These are phyloP conservation scores for Allium sativum DNA, from an alignment of 106 monocot species.

Conservation along the genomic window DNA sequence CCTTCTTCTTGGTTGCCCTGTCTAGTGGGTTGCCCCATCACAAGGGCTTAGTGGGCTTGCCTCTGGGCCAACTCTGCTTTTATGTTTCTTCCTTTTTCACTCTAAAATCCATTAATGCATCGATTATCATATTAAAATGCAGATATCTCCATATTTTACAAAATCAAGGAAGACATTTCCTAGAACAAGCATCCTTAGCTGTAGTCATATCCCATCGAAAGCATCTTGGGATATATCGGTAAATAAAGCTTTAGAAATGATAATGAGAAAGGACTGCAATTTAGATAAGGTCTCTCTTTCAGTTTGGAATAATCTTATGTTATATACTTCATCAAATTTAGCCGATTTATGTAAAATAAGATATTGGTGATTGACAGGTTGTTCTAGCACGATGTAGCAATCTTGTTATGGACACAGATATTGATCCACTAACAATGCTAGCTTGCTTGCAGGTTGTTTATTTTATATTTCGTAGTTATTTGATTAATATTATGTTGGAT, in stretches of 20 bases:
- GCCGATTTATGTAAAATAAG: too few relatives aligned
- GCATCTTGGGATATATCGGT: constrained; percentile 59
- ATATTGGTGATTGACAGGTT: constrained; percentile 28
- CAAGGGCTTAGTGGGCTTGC: too few relatives aligned
- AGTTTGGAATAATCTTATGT: not conserved
- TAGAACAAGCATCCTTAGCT: constrained; percentile 32
- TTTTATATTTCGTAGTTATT: constrained; percentile 2
- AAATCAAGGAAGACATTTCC: constrained; percentile 27
- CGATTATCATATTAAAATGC: constrained; percentile 1
- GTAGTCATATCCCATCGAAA: constrained; percentile 53
- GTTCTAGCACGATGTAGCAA: constrained; percentile 79
- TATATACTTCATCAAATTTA: too few relatives aligned
- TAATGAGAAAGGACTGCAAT: constrained; percentile 43
- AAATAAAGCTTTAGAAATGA: constrained; percentile 65
- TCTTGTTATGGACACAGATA: constrained; percentile 45
- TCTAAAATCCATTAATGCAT: not conserved
- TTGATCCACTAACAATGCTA: constrained; percentile 62
- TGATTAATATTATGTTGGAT: not conserved
- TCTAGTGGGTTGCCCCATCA: too few relatives aligned
- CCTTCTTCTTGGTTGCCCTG: too few relatives aligned
- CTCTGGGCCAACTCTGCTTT: too few relatives aligned
- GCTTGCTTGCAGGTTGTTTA: constrained; percentile 51
- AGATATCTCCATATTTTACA: constrained; percentile 41
- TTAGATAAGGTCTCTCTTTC: constrained; percentile 49
- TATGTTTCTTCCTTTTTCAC: not conserved